Evolutionary conservation across 169 alveolate species (phyloP).

Genomic region (Plasmodium sp.): DNA sequence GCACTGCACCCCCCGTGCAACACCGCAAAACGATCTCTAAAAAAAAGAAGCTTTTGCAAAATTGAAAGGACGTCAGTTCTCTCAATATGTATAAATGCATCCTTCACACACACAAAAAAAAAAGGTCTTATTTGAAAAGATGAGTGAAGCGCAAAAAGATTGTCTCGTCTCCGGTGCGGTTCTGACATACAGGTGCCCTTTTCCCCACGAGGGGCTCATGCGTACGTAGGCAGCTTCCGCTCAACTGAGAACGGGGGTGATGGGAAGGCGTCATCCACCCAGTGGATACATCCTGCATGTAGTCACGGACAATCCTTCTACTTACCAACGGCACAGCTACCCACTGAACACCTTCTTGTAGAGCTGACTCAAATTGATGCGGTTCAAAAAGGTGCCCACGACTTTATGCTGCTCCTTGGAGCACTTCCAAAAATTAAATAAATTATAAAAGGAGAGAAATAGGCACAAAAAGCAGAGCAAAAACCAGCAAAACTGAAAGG

Average conservation of each 20-base stretch:
- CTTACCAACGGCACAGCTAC: background rate
- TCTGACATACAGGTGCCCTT: background rate
- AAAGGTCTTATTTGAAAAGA: background rate
- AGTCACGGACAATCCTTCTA: background rate
- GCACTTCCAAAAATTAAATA: conserved; percentile 66
- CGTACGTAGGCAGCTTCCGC: background rate
- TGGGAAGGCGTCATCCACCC: background rate
- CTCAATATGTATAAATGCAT: no score
- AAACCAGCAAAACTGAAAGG: conserved; percentile 73
- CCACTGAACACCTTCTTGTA: conserved; percentile 22
- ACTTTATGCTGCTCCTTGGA: conserved; percentile 62
- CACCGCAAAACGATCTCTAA: no score
- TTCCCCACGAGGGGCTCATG: background rate
- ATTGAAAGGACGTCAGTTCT: no score
- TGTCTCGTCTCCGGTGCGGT: background rate
- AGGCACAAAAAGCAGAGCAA: conserved; percentile 45
- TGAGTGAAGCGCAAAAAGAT: background rate
- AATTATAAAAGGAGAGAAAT: conserved; percentile 42
- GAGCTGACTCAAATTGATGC: conserved; percentile 17
- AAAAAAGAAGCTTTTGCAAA: no score
- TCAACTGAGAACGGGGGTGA: background rate
- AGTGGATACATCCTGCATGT: background rate
- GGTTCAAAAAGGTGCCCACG: conserved; percentile 17
- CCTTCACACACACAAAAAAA: no score
- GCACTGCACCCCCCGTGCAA: no score